Conservation (phyloP, 345 rosid genomes). For the Barbarea vulgaris region DNA sequence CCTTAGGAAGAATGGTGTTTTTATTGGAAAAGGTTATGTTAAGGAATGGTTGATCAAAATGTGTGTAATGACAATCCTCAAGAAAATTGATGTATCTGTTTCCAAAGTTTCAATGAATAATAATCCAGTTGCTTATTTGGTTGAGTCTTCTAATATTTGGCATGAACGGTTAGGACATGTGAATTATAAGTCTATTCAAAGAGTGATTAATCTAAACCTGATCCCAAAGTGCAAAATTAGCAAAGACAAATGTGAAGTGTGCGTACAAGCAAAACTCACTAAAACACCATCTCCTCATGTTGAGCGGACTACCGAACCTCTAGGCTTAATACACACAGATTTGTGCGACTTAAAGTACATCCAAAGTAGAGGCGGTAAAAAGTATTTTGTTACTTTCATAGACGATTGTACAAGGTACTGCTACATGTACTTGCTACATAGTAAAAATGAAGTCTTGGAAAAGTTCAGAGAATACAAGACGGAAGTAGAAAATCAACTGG, state of each 20-base stretch:
- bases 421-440: too few species aligned
- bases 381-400: neutral
- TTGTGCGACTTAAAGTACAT: neutral
- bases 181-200: neutral
- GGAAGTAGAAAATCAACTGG: too few species aligned
- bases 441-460: too few species aligned
- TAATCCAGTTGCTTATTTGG: too few species aligned
- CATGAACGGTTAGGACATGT: neutral
- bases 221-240: neutral
- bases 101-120: too few species aligned
- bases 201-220: neutral
- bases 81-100: too few species aligned
- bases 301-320: neutral
- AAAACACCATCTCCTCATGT: too few species aligned
- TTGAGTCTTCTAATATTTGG: neutral
- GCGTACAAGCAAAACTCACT: neutral
- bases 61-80: too few species aligned
- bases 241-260: neutral
- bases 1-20: neutral
- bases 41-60: neutral
- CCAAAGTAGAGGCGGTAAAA: neutral
- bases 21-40: neutral
- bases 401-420: too few species aligned
- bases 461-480: too few species aligned
- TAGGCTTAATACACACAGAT: too few species aligned